Base-by-base conservation (phyloP, 148 eudicot species). In the Polygonum maritimum region DNA sequence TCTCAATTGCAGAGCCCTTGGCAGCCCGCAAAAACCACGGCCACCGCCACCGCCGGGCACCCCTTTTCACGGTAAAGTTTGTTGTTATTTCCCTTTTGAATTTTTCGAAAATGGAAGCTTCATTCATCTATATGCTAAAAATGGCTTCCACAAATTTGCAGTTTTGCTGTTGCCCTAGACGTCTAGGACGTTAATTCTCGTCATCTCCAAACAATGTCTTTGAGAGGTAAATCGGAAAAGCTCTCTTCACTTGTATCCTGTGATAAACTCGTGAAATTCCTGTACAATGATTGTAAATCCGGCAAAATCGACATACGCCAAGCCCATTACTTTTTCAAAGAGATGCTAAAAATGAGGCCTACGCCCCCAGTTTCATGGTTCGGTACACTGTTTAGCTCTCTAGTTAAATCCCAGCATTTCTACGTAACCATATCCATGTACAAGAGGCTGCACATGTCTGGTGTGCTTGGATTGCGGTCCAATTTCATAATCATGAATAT, bases 401-500 rank as follows among this genome's bases (percentile, higher is more conserved):
- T 80, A 36, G 72, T 77, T 16, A 83, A 74, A 72, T 38, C 21
- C 63, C 74, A 71, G 73, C 33, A 71, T 26, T 74, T 73, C 26
- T 2, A 36, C 31, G 54, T 67, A 38, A 60, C 78, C 45, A 69
- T 79, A 33, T 69, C 49, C 8, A 15, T 80, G 55, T 83, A 54
- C 39, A 45, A 60, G 18, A 76, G 44, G 21, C 49, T 83, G 78
- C 41, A 39, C 10, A 38, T 47, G 3, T 76, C 33, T 45, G 21
- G 73, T 62, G 13, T 79, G 4, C 16, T 52, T 38, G 33, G 35
- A 22, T 21, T 21, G 12, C 7, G 40, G 12, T 80, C 82, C 0
- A 78, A 80, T 80, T 80, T 39, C n/a, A 60, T 77, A 36, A 78
- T 79, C 7, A 19, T 77, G 31, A 73, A 75, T 18, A 75, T 83